Conservation (phyloP, 495 filamentous ascomycete species). For the Penicillium taxi region DNA sequence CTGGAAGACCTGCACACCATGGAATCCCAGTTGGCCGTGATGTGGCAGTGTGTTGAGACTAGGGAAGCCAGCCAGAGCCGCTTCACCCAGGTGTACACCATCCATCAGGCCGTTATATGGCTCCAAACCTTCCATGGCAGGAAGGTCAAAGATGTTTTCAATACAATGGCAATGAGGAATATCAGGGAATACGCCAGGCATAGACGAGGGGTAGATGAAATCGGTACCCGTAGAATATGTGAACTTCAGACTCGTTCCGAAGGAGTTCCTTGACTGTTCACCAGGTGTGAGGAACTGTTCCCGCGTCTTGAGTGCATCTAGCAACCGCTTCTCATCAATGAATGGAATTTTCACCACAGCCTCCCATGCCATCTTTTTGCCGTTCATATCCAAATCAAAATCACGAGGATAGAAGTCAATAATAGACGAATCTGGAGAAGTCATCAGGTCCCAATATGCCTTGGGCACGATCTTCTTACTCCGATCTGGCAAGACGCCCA, state of each 20-base stretch:
- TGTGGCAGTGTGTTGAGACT: conserved; percentile 77
- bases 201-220: conserved; percentile 74
- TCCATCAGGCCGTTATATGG: conserved; percentile 77
- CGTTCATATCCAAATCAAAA: conserved; percentile 98
- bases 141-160: conserved; percentile 91
- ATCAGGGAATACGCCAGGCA: conserved; percentile 87
- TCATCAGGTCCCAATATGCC: conserved; percentile 91
- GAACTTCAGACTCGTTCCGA: conserved; percentile 89
- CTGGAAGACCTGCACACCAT: conserved; percentile 93
- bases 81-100: conserved; percentile 73
- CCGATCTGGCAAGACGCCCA: conserved; percentile 95
- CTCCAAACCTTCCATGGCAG: conserved; percentile 83
- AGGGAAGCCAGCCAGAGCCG: conserved; percentile 87
- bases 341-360: conserved; percentile 98
- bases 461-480: conserved; percentile 90
- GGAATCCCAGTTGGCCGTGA: conserved; percentile 71
- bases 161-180: conserved; percentile 81
- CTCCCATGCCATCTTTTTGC: conserved; percentile 99
- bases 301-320: conserved; percentile 76
- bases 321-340: conserved; percentile 81
- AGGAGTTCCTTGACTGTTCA: conserved; percentile 77
- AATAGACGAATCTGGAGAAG: conserved; percentile 81
- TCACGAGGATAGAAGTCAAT: conserved; percentile 97
- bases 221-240: conserved; percentile 70
- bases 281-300: conserved; percentile 66